Evolutionary conservation across 108 stramenopile genomes (phyloP).

Genomic region (Pseudonitzschia multiseries): DNA sequence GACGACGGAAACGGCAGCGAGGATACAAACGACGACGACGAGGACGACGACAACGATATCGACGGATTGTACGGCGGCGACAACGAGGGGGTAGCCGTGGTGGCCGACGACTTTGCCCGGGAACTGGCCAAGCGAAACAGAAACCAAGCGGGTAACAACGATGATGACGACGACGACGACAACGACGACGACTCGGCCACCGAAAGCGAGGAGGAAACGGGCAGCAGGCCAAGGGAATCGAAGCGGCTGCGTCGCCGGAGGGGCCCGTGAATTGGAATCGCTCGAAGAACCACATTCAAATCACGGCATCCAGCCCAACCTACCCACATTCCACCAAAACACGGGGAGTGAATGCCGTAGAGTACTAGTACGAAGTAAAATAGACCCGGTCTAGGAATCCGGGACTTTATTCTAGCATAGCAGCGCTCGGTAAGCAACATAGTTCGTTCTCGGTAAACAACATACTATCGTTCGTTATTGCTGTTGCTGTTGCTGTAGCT

Average conservation of each 20-base stretch:
- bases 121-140: constrained; percentile 3
- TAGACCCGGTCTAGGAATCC: no score
- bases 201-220: constrained; percentile 34
- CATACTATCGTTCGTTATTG: no score
- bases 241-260: constrained; percentile 2
- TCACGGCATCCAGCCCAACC: no score
- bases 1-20: constrained; percentile 25
- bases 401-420: no score
- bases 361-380: no score
- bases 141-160: no score
- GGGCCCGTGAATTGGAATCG: background rate
- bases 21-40: constrained; percentile 8
- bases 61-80: constrained; percentile 1
- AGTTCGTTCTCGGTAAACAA: no score
- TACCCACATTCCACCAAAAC: no score
- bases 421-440: no score
- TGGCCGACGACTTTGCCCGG: constrained; percentile 17
- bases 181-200: constrained; percentile 13
- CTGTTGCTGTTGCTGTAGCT: no score
- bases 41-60: background rate
- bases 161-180: background rate
- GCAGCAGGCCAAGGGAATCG: background rate
- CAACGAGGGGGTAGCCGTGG: constrained; percentile 27
- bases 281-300: no score
- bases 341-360: no score